Percentiles rank a stretch among this genome's conserved stretches.
phyloP scores from a whole-genome alignment of 1,139 yeast species.

The Geotrichum candidum region DNA sequence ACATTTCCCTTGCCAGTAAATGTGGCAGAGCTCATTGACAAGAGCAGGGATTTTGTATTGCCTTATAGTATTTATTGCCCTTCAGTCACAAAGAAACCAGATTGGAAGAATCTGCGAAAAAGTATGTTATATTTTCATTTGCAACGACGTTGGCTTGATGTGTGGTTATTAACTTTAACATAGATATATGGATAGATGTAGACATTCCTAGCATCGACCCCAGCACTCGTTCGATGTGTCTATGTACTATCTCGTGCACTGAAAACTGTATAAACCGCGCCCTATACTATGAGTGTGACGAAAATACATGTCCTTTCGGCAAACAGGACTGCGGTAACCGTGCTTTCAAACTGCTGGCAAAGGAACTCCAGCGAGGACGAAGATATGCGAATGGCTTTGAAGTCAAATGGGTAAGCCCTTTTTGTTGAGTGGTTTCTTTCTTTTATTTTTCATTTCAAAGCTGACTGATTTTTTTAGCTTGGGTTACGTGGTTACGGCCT shows the following conservation, averaged over 20 bases:
- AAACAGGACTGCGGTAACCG: constrained; percentile 38
- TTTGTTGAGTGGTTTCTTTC: neutral
- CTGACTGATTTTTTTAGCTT: constrained; percentile 19
- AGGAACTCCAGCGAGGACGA: constrained; percentile 22
- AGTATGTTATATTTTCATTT: constrained; percentile 20
- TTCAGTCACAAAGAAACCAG: constrained; percentile 24
- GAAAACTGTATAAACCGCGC: constrained; percentile 32
- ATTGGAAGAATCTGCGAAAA: constrained; percentile 33
- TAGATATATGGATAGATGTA: constrained; percentile 28
- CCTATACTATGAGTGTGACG: constrained; percentile 37
- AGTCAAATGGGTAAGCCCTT: constrained; percentile 25
- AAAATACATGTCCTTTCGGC: constrained; percentile 34
- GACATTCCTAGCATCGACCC: constrained; percentile 21
- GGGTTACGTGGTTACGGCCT: constrained; percentile 38
- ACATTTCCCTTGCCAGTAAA: constrained; percentile 26
- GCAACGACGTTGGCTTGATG: neutral
- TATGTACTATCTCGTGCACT: constrained; percentile 34
- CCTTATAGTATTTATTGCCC: constrained; percentile 38
- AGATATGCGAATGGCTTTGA: constrained; percentile 35
- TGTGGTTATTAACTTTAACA: neutral
- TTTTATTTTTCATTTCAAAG: neutral
- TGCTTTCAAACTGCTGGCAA: constrained; percentile 28
- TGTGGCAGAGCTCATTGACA: constrained; percentile 16
- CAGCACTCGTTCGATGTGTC: constrained; percentile 28
- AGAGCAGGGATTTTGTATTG: constrained; percentile 27